These are phyloP conservation scores for Cordyceps farinosa DNA, from an alignment of 2,329 filamentous ascomycete genomes.

Conservation along the genomic window DNA sequence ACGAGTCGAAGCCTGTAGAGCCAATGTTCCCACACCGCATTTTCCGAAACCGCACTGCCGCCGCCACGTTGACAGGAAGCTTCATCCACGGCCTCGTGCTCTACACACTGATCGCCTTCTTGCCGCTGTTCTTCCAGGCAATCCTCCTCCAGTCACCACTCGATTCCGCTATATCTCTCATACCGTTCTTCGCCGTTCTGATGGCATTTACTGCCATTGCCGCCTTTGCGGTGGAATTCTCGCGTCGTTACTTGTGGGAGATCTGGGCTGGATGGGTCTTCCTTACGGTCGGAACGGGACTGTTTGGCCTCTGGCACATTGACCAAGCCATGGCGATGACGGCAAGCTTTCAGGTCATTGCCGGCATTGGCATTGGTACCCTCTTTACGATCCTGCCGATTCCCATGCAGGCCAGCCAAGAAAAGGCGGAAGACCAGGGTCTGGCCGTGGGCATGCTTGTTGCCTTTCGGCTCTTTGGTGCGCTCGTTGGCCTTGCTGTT, in stretches of 20 bases:
- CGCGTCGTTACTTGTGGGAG: conserved; percentile 1
- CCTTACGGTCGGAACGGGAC: neutral
- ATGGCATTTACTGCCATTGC: conserved; percentile 19
- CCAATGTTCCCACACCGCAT: conserved; percentile 33
- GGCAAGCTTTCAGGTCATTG: neutral
- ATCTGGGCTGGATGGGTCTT: neutral
- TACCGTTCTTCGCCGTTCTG: conserved; percentile 24
- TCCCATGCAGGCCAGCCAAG: conserved; percentile 2
- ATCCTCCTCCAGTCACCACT: conserved; percentile 29
- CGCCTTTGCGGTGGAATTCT: neutral
- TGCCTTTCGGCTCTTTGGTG: conserved; percentile 1
- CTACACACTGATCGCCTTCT: conserved; percentile 29
- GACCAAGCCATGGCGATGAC: neutral
- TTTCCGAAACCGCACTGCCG: conserved; percentile 26
- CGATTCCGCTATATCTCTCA: conserved; percentile 26
- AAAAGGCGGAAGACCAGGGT: neutral
- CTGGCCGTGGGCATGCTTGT: neutral
- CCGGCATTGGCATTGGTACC: neutral
- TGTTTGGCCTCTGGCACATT: neutral
- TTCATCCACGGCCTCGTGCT: conserved; percentile 32
- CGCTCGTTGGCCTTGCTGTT: neutral
- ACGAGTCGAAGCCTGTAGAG: conserved; percentile 27
- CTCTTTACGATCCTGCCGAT: conserved; percentile 4
- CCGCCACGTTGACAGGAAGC: conserved; percentile 24
- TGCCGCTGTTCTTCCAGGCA: conserved; percentile 34